Conservation (phyloP, 345 rosid species). For the Lepidium africanum region DNA sequence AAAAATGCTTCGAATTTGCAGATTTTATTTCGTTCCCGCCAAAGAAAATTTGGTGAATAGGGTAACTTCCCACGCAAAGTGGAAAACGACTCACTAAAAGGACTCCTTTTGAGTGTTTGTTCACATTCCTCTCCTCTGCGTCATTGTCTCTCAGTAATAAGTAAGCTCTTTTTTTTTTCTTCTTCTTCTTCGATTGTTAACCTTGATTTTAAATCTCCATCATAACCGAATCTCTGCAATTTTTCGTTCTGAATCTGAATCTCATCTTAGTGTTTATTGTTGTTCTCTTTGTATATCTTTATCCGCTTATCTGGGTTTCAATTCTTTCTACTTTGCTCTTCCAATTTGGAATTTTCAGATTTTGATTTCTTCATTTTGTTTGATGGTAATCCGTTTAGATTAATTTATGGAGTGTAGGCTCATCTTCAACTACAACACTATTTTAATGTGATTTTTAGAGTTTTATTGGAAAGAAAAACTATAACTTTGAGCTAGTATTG, state of each 20-base stretch:
- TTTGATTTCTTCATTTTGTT: not conserved
- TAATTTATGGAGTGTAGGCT: not conserved
- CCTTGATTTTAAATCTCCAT: not conserved
- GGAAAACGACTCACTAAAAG: no score
- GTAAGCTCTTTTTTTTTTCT: not conserved
- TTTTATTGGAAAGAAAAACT: no score
- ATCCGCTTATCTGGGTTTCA: not conserved
- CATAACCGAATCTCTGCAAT: not conserved
- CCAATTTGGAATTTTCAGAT: not conserved
- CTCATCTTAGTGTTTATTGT: not conserved
- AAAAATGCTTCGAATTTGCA: not conserved
- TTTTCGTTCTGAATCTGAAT: not conserved
- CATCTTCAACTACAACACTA: no score
- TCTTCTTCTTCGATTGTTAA: not conserved
- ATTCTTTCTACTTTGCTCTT: not conserved
- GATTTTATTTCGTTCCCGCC: slow-evolving; percentile 7
- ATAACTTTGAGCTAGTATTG: no score
- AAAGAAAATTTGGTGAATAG: not conserved
- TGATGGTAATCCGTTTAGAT: not conserved
- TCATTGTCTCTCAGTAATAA: not conserved
- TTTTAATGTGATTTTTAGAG: no score
- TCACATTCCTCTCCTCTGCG: not conserved
- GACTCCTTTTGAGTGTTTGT: not conserved
- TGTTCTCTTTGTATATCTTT: not conserved
- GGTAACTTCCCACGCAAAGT: not conserved